Percentiles rank a stretch among this genome's conserved stretches.
Evolutionary conservation across 352 stramenopile species (phyloP).

Genomic region (Phytophthora foliorum): DNA sequence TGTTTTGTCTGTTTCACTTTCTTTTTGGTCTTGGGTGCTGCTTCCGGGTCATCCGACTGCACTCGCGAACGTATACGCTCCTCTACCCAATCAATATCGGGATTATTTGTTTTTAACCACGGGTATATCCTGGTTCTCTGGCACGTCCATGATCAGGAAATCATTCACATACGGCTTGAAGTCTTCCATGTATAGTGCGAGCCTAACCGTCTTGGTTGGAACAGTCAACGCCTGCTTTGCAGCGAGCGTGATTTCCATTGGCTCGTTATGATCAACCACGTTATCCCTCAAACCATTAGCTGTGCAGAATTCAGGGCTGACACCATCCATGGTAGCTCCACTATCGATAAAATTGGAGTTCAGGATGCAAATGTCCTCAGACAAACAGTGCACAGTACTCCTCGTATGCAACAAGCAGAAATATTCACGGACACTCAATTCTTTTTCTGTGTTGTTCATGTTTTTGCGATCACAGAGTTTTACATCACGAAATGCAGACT

Average conservation of each 20-base stretch:
- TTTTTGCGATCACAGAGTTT: slow-evolving; percentile 2
- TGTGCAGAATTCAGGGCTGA: too few species aligned
- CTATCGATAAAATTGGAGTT: slow-evolving; percentile 33
- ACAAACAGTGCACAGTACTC: slow-evolving; percentile 15
- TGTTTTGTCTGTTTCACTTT: slow-evolving; percentile 8
- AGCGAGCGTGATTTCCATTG: too few species aligned
- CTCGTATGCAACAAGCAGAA: slow-evolving; percentile 17
- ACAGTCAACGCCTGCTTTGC: too few species aligned
- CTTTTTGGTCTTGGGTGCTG: background rate
- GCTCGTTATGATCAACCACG: too few species aligned
- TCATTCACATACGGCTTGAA: slow-evolving; percentile 18
- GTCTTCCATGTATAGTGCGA: slow-evolving; percentile 16
- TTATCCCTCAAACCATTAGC: too few species aligned
- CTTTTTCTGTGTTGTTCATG: background rate
- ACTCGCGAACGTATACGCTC: slow-evolving; percentile 3
- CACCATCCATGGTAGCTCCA: too few species aligned
- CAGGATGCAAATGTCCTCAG: slow-evolving; percentile 8
- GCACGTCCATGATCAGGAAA: slow-evolving; percentile 19
- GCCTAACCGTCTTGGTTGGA: background rate
- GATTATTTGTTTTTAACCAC: slow-evolving; percentile 11
- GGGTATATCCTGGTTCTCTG: slow-evolving; percentile 21
- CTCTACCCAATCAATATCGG: slow-evolving; percentile 26
- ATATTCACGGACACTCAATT: background rate
- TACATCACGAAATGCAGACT: background rate
- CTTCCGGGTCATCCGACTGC: background rate